phyloP scores from a whole-genome alignment of 345 rosid genomes.

The Eucalyptus regnans region DNA sequence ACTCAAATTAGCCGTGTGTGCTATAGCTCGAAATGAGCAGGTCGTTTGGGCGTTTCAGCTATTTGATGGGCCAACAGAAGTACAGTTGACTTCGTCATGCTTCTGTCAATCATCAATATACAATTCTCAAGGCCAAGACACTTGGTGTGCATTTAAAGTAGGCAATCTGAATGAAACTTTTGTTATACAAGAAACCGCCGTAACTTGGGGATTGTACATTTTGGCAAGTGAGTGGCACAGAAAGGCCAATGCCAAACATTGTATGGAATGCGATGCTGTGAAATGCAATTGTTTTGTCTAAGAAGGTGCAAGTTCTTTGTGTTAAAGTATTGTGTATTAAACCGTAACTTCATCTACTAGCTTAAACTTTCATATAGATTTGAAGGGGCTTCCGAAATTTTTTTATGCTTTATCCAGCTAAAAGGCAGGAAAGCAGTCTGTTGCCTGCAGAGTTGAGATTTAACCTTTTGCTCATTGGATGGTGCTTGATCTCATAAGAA shows the following conservation, averaged over 20 bases:
- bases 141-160: background rate
- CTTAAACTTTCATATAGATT: background rate
- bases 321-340: background rate
- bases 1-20: background rate
- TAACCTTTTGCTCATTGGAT: background rate
- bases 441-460: background rate
- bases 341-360: background rate
- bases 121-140: background rate
- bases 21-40: background rate
- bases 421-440: background rate
- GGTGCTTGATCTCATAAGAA: background rate
- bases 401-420: background rate
- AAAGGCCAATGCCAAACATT: background rate
- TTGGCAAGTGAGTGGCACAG: background rate
- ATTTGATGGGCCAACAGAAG: background rate
- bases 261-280: background rate
- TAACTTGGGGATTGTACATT: background rate
- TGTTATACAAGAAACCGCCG: background rate
- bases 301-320: background rate
- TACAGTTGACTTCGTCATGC: background rate
- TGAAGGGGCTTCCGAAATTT: background rate
- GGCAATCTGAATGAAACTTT: background rate
- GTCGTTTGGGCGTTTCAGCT: background rate
- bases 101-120: background rate
- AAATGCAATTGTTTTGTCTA: background rate